Percentiles rank a stretch among this genome's conserved stretches.
phyloP scores from a whole-genome alignment of 2,329 filamentous ascomycete species.

The Chaetothyriales sp. region DNA sequence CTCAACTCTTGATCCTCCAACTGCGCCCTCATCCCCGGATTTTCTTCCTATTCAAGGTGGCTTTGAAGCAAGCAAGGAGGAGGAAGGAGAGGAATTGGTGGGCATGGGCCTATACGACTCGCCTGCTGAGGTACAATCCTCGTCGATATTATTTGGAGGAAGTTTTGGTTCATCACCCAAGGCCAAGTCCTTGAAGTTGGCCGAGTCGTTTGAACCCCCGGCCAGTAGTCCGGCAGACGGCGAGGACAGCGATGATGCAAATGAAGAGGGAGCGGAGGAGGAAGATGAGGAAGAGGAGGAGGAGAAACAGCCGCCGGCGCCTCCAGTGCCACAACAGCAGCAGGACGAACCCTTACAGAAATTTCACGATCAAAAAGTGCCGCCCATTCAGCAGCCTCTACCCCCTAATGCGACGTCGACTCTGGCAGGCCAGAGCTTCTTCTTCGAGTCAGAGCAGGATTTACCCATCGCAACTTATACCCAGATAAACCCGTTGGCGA shows the following conservation, averaged over 20 bases:
- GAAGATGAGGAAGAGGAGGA: constrained; percentile 6
- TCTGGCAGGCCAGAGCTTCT: background rate
- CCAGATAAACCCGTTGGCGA: background rate
- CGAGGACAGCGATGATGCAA: constrained; percentile 19
- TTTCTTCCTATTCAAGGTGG: constrained; percentile 8
- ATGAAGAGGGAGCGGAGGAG: constrained; percentile 14
- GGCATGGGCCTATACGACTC: constrained; percentile 19
- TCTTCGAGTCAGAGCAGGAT: background rate
- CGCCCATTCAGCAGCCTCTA: background rate
- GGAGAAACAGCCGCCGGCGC: background rate
- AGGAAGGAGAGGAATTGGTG: constrained; percentile 13
- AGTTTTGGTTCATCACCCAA: constrained; percentile 1
- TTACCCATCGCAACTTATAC: background rate
- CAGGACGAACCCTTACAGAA: background rate
- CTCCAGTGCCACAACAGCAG: background rate
- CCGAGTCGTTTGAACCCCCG: constrained; percentile 17
- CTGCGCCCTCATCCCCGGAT: constrained; percentile 16
- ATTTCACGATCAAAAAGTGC: background rate
- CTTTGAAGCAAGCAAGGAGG: constrained; percentile 1
- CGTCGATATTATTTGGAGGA: constrained; percentile 10
- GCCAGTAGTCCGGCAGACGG: constrained; percentile 16
- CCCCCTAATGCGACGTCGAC: background rate
- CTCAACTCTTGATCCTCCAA: constrained; percentile 4
- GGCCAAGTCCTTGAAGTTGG: constrained; percentile 15
- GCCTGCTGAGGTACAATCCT: constrained; percentile 15